Evolutionary conservation across 1,139 yeast genomes (phyloP).

Genomic region (Nakaseomyces glabratus): DNA sequence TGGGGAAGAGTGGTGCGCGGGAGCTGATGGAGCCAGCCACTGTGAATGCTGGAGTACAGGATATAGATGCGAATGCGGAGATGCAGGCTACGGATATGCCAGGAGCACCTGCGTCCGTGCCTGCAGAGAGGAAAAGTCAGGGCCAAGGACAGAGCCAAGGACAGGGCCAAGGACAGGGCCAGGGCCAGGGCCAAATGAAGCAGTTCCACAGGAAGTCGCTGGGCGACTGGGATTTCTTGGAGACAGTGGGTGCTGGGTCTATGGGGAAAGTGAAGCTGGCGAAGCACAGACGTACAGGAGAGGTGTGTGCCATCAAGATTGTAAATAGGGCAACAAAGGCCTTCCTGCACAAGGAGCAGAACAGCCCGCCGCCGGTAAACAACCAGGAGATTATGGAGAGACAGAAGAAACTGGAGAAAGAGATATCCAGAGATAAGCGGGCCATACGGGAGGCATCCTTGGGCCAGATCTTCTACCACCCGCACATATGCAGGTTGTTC

Average conservation of each 20-base stretch:
- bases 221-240: constrained; percentile 95
- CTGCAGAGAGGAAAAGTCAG: constrained; percentile 8
- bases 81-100: background rate
- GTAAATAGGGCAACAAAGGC: constrained; percentile 73
- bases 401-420: constrained; percentile 72
- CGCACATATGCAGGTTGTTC: constrained; percentile 81
- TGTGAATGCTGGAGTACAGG: constrained; percentile 13
- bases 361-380: constrained; percentile 54
- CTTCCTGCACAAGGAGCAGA: constrained; percentile 67
- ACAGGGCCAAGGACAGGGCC: constrained; percentile 12
- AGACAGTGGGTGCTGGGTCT: constrained; percentile 95
- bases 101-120: background rate
- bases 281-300: constrained; percentile 70
- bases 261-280: constrained; percentile 99
- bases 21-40: constrained; percentile 27
- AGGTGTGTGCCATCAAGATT: constrained; percentile 78
- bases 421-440: constrained; percentile 82
- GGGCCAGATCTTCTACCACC: constrained; percentile 84
- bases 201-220: constrained; percentile 80
- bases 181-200: constrained; percentile 26
- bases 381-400: constrained; percentile 51
- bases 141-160: constrained; percentile 13
- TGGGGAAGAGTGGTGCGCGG: constrained; percentile 40
- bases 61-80: background rate
- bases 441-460: constrained; percentile 93